Percentiles rank a stretch among this genome's conserved stretches.
These are phyloP conservation scores for Debaryomycetaceae sp. DNA, from an alignment of 1,139 yeast species.

Conservation along the genomic window DNA sequence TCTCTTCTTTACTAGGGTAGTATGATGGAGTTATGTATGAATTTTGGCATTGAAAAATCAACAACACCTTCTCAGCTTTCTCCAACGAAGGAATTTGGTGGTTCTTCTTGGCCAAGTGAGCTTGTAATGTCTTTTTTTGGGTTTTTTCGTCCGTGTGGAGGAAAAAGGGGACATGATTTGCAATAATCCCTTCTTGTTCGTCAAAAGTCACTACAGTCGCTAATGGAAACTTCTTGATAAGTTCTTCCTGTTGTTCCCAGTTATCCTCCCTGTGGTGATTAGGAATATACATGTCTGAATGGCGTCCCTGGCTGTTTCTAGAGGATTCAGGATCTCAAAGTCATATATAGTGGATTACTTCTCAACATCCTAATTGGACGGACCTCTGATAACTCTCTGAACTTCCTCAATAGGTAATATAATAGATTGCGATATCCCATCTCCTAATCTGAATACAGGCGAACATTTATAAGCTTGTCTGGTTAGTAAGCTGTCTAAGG, in stretches of 20 bases:
- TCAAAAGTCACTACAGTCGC: constrained; percentile 49
- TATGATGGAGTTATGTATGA: constrained; percentile 61
- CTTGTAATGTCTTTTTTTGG: constrained; percentile 44
- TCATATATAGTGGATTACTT: not conserved
- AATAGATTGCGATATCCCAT: not conserved
- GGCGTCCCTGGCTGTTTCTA: not conserved
- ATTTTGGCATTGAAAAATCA: constrained; percentile 54
- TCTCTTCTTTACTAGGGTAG: constrained; percentile 54
- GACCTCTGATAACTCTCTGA: not conserved
- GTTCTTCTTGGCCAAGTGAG: constrained; percentile 57
- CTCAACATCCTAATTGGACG: not conserved
- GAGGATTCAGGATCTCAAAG: not conserved
- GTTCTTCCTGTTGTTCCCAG: constrained; percentile 37
- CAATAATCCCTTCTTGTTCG: constrained; percentile 37
- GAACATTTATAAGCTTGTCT: no score
- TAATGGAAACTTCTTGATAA: constrained; percentile 49
- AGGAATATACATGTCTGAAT: constrained; percentile 27
- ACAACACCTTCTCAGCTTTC: constrained; percentile 40
- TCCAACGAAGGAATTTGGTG: constrained; percentile 49
- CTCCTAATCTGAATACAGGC: not conserved
- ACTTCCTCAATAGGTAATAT: not conserved
- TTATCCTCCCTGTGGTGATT: constrained; percentile 26
- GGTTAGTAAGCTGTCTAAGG: no score
- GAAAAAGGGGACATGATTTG: constrained; percentile 61
- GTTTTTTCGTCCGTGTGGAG: constrained; percentile 32